phyloP scores from a whole-genome alignment of 345 rosid genomes.

The Noccaea caerulescens region DNA sequence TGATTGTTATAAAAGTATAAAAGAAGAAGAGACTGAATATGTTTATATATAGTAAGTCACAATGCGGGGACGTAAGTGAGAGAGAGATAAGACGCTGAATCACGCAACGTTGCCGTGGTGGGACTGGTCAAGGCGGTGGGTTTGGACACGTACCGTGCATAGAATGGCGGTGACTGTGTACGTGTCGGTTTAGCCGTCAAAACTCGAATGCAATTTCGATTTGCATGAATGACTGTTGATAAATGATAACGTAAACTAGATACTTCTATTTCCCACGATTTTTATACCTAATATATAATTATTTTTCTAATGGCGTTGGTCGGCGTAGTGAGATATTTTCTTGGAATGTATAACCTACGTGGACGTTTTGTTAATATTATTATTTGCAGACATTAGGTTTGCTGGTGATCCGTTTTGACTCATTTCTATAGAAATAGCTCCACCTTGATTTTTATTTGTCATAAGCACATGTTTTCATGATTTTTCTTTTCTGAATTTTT shows the following conservation, averaged over 20 bases:
- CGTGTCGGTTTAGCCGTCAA: conserved; percentile 34
- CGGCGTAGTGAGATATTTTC: conserved; percentile 29
- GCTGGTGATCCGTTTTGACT: conserved; percentile 15
- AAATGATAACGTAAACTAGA: conserved; percentile 30
- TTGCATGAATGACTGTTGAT: conserved; percentile 36
- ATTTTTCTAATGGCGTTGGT: not conserved
- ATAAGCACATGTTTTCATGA: too few relatives aligned
- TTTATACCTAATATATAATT: not conserved
- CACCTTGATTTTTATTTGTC: not conserved
- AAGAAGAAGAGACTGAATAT: not conserved
- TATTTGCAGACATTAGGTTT: conserved; percentile 22
- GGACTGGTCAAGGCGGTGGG: conserved; percentile 28
- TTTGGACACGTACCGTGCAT: conserved; percentile 22
- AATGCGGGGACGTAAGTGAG: conserved; percentile 21
- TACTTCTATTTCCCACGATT: conserved; percentile 20
- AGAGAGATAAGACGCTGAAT: conserved; percentile 9
- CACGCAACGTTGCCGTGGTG: conserved; percentile 43
- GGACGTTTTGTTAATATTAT: conserved; percentile 17
- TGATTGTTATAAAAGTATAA: conserved; percentile 5
- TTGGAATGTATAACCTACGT: conserved; percentile 10
- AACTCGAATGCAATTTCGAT: not conserved
- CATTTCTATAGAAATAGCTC: not conserved
- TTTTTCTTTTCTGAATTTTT: not conserved
- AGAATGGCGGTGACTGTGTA: conserved; percentile 26
- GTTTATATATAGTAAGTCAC: conserved; percentile 16